phyloP scores from a whole-genome alignment of 176 grass and related monocot genomes.

The Neostapfia colusana region DNA sequence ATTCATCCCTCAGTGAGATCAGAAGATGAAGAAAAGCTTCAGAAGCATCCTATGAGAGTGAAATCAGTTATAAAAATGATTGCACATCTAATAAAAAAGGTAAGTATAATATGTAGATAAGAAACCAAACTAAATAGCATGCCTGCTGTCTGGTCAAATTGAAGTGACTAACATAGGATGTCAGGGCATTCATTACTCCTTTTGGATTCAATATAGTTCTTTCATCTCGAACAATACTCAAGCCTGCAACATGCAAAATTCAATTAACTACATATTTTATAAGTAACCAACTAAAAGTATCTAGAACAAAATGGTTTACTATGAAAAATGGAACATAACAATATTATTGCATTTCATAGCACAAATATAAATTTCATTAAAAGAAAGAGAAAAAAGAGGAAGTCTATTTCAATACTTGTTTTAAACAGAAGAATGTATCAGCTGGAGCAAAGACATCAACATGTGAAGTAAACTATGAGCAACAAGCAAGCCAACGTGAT shows the following conservation, averaged over 20 bases:
- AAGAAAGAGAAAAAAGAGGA: background rate
- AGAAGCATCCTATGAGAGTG: constrained; percentile 67
- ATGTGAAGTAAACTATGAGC: constrained; percentile 19
- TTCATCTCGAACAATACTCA: constrained; percentile 60
- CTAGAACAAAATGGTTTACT: constrained; percentile 13
- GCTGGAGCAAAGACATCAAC: constrained; percentile 9
- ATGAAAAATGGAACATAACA: background rate
- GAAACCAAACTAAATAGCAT: constrained; percentile 24
- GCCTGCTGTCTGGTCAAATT: constrained; percentile 93
- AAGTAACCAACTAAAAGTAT: constrained; percentile 28
- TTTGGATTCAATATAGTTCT: constrained; percentile 67
- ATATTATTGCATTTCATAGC: background rate
- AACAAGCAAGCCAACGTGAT: background rate
- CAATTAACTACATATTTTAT: constrained; percentile 24
- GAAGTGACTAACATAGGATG: constrained; percentile 73
- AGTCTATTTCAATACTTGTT: background rate
- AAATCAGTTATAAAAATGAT: constrained; percentile 37
- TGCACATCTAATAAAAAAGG: background rate
- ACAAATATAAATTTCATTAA: background rate
- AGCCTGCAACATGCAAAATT: constrained; percentile 52
- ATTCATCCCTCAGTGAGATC: constrained; percentile 75
- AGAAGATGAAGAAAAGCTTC: constrained; percentile 94
- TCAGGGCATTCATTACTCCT: constrained; percentile 79
- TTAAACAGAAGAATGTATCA: constrained; percentile 3
- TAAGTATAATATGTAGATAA: constrained; percentile 23